These are phyloP conservation scores for Lasiosphaeris hirsuta DNA, from an alignment of 495 filamentous ascomycete genomes.

Conservation along the genomic window DNA sequence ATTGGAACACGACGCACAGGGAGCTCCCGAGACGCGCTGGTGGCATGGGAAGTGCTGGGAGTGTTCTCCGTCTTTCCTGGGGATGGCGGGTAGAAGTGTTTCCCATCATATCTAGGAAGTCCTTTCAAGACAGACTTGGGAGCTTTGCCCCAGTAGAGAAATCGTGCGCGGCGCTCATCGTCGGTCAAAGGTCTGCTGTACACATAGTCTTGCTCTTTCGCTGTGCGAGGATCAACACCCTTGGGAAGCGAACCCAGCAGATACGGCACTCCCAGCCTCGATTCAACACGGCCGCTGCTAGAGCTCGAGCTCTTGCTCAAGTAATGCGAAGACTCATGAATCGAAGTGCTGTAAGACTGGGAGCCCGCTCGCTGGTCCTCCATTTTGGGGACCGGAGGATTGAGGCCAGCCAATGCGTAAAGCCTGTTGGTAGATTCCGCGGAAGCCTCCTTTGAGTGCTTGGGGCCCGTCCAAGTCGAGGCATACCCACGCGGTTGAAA, in stretches of 20 bases:
- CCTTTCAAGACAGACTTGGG: slow-evolving; percentile 39
- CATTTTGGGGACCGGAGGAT: background rate
- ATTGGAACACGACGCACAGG: slow-evolving; percentile 8
- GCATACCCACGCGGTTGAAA: slow-evolving; percentile 30
- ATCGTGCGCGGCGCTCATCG: slow-evolving; percentile 46
- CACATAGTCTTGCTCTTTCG: slow-evolving; percentile 37
- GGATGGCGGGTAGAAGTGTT: slow-evolving; percentile 54
- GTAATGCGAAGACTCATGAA: background rate
- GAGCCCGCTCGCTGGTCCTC: background rate
- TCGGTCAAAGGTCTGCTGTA: slow-evolving; percentile 47
- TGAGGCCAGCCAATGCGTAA: background rate
- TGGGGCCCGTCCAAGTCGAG: slow-evolving; percentile 12
- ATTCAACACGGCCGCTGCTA: background rate
- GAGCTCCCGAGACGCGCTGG: background rate
- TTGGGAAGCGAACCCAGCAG: slow-evolving; percentile 42
- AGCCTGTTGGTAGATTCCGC: slow-evolving; percentile 15
- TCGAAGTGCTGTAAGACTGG: background rate
- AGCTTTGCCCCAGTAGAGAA: slow-evolving; percentile 50
- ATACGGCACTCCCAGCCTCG: slow-evolving; percentile 34
- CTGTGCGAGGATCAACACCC: slow-evolving; percentile 32
- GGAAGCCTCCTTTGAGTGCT: slow-evolving; percentile 11
- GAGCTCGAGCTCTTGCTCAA: slow-evolving; percentile 4
- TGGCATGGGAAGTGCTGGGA: no score
- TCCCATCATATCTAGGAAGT: slow-evolving; percentile 55
- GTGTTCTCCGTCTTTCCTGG: slow-evolving; percentile 35